phyloP scores from a whole-genome alignment of 2,329 filamentous ascomycete species.

The Cytospora schulzeri region DNA sequence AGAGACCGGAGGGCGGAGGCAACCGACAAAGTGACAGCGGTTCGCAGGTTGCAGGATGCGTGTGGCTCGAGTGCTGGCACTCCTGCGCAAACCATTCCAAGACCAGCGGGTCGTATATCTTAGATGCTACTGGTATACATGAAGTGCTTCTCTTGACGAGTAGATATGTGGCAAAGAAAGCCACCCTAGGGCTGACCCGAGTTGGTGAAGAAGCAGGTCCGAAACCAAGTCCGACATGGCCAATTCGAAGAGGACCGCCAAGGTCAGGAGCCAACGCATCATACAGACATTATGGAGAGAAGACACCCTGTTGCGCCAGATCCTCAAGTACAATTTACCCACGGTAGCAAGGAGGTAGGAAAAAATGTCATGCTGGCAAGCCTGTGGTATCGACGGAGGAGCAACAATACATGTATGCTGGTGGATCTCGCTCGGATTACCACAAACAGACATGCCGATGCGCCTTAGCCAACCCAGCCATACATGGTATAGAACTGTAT shows the following conservation, averaged over 20 bases:
- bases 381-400: not conserved
- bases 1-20: not conserved
- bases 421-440: slow-evolving; percentile 18
- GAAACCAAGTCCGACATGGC: not conserved
- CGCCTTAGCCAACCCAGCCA: too few relatives aligned
- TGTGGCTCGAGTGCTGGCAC: too few relatives aligned
- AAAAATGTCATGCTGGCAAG: not conserved
- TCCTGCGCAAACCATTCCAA: not conserved
- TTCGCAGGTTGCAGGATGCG: not conserved
- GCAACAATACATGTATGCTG: not conserved
- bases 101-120: not conserved
- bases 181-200: not conserved
- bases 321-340: not conserved
- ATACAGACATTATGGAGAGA: not conserved
- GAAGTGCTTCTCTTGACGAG: not conserved
- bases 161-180: not conserved
- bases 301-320: not conserved
- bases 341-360: not conserved
- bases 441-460: slow-evolving; percentile 20
- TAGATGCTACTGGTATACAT: not conserved
- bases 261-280: not conserved
- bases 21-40: not conserved
- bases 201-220: not conserved
- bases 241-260: too few relatives aligned
- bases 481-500: too few relatives aligned